Conservation (phyloP, 2,329 filamentous ascomycete genomes). For the Sporothrix euskadiensis region DNA sequence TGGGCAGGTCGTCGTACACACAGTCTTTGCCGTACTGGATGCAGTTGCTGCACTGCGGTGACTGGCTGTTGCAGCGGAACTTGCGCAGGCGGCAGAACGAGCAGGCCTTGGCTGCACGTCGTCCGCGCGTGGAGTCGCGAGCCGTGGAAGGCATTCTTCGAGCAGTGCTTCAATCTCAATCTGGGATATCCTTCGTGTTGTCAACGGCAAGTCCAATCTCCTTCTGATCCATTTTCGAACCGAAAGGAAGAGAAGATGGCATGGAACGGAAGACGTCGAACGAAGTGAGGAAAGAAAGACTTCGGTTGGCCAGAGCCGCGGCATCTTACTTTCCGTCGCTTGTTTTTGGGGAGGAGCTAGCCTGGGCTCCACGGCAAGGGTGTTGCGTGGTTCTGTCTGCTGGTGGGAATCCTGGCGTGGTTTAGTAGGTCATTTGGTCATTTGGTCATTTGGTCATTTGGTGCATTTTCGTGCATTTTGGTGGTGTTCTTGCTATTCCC, state of each 20-base stretch:
- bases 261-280: conserved; percentile 4
- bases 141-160: conserved; percentile 11
- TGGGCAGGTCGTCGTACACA: conserved; percentile 39
- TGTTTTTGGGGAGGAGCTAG: not conserved
- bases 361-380: not conserved
- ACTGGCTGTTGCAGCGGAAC: conserved; percentile 27
- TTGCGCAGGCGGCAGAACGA: conserved; percentile 26
- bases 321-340: not conserved
- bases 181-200: not conserved
- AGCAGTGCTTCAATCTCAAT: not conserved
- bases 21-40: conserved; percentile 46
- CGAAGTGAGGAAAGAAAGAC: too few species aligned
- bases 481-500: not conserved
- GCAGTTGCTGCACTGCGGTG: conserved; percentile 26
- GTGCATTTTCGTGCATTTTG: not conserved
- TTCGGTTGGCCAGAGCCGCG: not conserved
- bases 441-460: not conserved
- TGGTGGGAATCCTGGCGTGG: not conserved
- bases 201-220: not conserved
- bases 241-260: not conserved
- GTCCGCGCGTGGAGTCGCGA: not conserved
- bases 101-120: conserved; percentile 24
- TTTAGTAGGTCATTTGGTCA: not conserved
- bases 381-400: not conserved
- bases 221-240: not conserved